Conservation (phyloP, 371 early-diverging fungal genomes). For the Mortierella sp. region DNA sequence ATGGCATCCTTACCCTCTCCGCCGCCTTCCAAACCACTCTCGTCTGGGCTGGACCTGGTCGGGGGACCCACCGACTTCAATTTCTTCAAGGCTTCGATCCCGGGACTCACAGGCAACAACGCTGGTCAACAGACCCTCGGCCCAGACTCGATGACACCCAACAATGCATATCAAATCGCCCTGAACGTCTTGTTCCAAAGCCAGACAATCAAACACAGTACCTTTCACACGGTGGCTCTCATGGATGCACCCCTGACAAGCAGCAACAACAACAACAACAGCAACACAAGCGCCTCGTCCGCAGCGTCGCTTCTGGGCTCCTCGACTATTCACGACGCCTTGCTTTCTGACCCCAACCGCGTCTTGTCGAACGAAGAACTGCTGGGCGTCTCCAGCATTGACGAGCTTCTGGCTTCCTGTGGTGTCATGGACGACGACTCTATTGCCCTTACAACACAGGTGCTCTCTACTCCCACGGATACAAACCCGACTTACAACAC, state of each 20-base stretch:
- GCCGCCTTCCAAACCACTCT: conserved; percentile 16
- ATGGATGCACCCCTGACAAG: background rate
- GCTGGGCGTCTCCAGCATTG: conserved; percentile 33
- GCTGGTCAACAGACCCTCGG: conserved; percentile 15
- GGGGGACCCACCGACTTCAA: conserved; percentile 45
- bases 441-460: conserved; percentile 10
- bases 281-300: conserved; percentile 8
- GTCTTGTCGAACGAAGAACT: conserved; percentile 34
- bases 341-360: conserved; percentile 35
- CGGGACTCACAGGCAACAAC: conserved; percentile 25
- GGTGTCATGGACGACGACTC: conserved; percentile 19
- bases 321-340: conserved; percentile 22
- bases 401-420: conserved; percentile 46
- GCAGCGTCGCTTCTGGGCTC: conserved; percentile 30
- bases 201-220: conserved; percentile 14
- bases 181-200: conserved; percentile 36
- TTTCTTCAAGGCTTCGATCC: conserved; percentile 37
- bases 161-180: conserved; percentile 50
- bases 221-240: conserved; percentile 36
- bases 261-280: conserved; percentile 17
- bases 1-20: conserved; percentile 42
- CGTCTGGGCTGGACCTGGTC: conserved; percentile 49
- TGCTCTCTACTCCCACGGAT: conserved; percentile 32
- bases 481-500: conserved; percentile 30
- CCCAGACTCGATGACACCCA: conserved; percentile 19